These are phyloP conservation scores for Maudiozyma serrabonitensis DNA, from an alignment of 805 yeast genomes.

Conservation along the genomic window DNA sequence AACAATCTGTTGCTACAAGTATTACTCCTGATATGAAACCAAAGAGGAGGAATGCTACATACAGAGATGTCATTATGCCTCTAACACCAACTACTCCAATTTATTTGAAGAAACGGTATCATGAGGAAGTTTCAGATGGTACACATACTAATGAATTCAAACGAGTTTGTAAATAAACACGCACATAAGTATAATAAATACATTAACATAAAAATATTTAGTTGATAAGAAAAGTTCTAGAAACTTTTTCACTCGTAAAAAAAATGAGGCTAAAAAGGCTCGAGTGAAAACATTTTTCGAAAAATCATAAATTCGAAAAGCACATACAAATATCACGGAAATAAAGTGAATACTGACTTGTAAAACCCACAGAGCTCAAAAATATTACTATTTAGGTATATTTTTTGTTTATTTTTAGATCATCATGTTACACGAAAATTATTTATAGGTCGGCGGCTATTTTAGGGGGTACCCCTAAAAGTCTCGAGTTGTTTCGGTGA, in stretches of 20 bases:
- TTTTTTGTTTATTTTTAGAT: neutral
- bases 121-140: neutral
- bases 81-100: conserved; percentile 19
- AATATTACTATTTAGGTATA: too few species aligned
- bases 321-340: too few species aligned
- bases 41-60: neutral
- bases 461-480: neutral
- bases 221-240: too few species aligned
- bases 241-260: neutral
- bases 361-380: too few species aligned
- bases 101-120: conserved; percentile 6
- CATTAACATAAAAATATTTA: neutral
- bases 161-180: conserved; percentile 2
- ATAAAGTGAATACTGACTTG: too few species aligned
- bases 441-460: neutral
- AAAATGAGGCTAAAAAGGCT: too few species aligned
- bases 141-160: neutral
- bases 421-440: neutral
- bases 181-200: neutral
- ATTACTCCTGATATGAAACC: neutral
- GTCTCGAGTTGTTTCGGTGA: too few species aligned
- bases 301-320: too few species aligned
- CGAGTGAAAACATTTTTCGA: too few species aligned
- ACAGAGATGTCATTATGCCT: conserved; percentile 8
- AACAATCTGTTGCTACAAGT: neutral